Evolutionary conservation across 78 protist genomes (phyloP).

Genomic region (slime mould (Dictyostelium discoideum)): DNA sequence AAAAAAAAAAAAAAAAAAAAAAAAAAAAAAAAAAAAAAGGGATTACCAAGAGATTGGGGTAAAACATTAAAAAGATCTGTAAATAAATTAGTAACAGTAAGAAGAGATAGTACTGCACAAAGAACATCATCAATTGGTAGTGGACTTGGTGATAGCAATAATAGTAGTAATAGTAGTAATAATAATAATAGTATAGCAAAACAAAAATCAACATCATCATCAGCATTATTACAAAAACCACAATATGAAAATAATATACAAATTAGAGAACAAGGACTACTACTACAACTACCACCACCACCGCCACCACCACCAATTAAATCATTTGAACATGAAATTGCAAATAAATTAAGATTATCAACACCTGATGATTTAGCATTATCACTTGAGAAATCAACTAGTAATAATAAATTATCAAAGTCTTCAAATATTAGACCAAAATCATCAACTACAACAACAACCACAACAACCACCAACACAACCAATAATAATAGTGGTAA

Average conservation of each 20-base stretch:
- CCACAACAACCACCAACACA: not conserved
- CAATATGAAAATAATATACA: not conserved
- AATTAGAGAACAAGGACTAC: not conserved
- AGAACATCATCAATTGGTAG: constrained; percentile 1
- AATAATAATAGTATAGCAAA: not conserved
- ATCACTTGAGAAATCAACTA: not conserved
- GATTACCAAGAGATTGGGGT: constrained; percentile 53
- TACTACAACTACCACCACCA: not conserved
- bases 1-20: too few species aligned
- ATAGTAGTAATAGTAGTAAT: not conserved
- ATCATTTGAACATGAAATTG: not conserved
- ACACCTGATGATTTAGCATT: constrained; percentile 19
- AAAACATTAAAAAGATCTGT: constrained; percentile 59
- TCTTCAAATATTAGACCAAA: constrained; percentile 1
- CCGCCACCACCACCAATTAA: constrained; percentile 7
- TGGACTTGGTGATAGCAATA: not conserved
- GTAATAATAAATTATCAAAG: not conserved
- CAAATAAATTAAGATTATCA: constrained; percentile 25
- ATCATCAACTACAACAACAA: not conserved
- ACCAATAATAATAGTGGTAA: not conserved
- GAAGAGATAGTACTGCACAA: constrained; percentile 61
- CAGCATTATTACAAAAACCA: not conserved
- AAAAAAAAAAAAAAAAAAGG: not conserved
- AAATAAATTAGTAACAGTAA: constrained; percentile 30
- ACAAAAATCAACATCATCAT: not conserved